Base-by-base conservation (phyloP, 768 basidiomycete species). In the Mycena albidolilacea region DNA sequence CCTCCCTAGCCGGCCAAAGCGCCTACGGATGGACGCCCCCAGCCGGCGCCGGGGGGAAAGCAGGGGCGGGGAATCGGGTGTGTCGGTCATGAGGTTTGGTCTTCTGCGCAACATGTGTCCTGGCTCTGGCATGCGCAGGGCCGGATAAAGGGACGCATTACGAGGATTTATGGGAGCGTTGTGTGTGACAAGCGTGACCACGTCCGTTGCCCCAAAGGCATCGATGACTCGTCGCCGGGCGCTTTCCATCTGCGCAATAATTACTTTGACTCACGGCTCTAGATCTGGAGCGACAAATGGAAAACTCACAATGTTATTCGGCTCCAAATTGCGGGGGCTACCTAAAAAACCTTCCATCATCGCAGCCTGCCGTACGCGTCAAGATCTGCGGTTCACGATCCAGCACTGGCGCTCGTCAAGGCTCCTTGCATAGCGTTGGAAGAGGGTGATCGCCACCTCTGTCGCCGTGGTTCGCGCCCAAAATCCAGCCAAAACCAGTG, bases 11-110 rank as follows among this genome's bases (percentile, higher is more conserved):
- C 73, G 69, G 23, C 73, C 54, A 15, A 74, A 21, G 3, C 74
- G 74, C 43, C 74, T 67, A 7, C 74, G 74, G 21, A 75, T 75
- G 4, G 74, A 72, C 17, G 70, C 71, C 0, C 70, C 64, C 43
- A 75, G 58, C 21, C 66, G 54, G 44, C 73, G 68, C 6, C 74
- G 70, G 17, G 68, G 58, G 14, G 72, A 70, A 9, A 70, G 68
- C n/a, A n/a, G n/a, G n/a, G n/a, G n/a, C n/a, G n/a, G n/a, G n/a
- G n/a, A n/a, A n/a, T n/a, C 67, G 41, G 41, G 17, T 3, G 58
- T 52, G 63, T 67, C 50, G 64, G 37, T 75, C 67, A 72, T 62
- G 63, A 75, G 41, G 48, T 67, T 75, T 64, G 64, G 54, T 69
- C 58, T 58, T 44, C 64, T 52, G 46, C 74, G 74, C 30, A 72